phyloP scores from a whole-genome alignment of 2,329 filamentous ascomycete genomes.

The Pseudogymnoascus sp. region DNA sequence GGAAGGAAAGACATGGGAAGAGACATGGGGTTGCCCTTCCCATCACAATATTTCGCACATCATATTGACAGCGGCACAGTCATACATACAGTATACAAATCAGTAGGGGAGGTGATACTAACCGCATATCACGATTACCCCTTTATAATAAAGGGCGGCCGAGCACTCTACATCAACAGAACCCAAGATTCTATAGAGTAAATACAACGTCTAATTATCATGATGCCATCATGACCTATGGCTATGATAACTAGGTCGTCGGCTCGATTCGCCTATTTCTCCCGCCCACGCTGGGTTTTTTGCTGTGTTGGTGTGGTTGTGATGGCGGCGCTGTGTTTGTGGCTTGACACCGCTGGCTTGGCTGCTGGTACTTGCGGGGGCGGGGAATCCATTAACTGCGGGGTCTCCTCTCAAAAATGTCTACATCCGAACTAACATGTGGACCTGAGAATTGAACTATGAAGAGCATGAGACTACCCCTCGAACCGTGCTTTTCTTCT shows the following conservation, averaged over 20 bases:
- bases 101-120: neutral
- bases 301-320: neutral
- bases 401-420: neutral
- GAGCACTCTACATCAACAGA: neutral
- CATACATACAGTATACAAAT: too few relatives aligned
- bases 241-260: neutral
- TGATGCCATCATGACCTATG: too few relatives aligned
- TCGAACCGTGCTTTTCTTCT: neutral
- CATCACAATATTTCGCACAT: neutral
- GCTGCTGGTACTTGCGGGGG: neutral
- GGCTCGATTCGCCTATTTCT: neutral
- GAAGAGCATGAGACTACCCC: neutral
- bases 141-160: neutral
- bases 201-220: neutral
- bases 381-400: neutral
- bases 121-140: neutral
- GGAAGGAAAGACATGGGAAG: neutral
- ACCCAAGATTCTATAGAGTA: neutral
- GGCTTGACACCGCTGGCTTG: neutral
- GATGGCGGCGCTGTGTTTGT: neutral
- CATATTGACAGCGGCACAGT: constrained; percentile 5
- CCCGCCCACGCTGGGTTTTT: neutral
- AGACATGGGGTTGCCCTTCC: neutral
- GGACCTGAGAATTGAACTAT: neutral
- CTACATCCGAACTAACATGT: neutral